Conservation (phyloP, 1,284 basidiomycete genomes). For the Ceratobasidium papillatum region DNA sequence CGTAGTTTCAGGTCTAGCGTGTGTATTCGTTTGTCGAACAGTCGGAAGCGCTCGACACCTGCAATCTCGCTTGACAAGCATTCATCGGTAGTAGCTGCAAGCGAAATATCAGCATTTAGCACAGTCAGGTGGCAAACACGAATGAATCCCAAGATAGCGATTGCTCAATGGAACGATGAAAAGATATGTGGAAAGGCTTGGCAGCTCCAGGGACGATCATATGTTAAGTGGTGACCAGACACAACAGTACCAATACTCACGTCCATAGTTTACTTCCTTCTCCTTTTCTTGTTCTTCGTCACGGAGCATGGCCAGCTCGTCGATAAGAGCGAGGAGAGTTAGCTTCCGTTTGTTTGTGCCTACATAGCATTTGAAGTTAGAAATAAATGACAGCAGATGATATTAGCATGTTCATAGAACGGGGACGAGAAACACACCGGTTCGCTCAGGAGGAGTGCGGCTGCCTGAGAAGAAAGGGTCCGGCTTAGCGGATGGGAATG, state of each 20-base stretch:
- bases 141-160: background rate
- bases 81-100: slow-evolving; percentile 5
- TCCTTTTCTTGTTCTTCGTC: slow-evolving; percentile 56
- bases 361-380: background rate
- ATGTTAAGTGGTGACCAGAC: background rate
- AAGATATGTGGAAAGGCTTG: slow-evolving; percentile 10
- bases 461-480: slow-evolving; percentile 10
- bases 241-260: slow-evolving; percentile 12
- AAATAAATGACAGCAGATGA: background rate
- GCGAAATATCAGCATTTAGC: background rate
- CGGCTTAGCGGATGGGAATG: slow-evolving; percentile 17
- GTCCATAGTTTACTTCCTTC: slow-evolving; percentile 22
- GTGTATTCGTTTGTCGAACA: slow-evolving; percentile 20
- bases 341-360: slow-evolving; percentile 58
- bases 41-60: slow-evolving; percentile 19
- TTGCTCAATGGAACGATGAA: background rate
- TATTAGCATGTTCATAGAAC: background rate
- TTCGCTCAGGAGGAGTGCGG: slow-evolving; percentile 22
- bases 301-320: slow-evolving; percentile 57
- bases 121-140: background rate
- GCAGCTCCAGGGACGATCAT: slow-evolving; percentile 10
- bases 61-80: background rate
- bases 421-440: background rate
- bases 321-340: slow-evolving; percentile 70
- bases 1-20: slow-evolving; percentile 42